Evolutionary conservation across 1,284 basidiomycete genomes (phyloP).

Genomic region (Moniliophthora roreri): DNA sequence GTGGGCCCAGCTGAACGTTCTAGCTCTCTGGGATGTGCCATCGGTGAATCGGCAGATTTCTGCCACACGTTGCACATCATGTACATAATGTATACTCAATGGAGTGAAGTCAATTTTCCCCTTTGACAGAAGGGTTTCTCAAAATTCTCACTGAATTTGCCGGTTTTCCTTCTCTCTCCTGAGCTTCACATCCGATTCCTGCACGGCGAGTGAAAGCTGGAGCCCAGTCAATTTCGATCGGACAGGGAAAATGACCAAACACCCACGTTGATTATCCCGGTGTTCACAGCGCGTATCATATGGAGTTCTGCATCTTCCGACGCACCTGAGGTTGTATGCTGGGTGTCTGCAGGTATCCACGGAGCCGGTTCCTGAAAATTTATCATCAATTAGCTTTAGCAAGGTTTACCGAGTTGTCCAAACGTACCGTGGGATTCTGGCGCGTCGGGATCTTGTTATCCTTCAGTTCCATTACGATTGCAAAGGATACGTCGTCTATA

Average conservation of each 20-base stretch:
- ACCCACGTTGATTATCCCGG: conserved; percentile 81
- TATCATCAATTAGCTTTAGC: neutral
- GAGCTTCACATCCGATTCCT: conserved; percentile 74
- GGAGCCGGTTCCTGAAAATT: conserved; percentile 57
- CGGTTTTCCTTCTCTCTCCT: conserved; percentile 26
- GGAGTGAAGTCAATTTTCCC: no score
- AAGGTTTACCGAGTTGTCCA: neutral
- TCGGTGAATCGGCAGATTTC: no score
- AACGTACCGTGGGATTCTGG: conserved; percentile 46
- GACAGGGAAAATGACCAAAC: neutral
- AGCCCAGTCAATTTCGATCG: conserved; percentile 10
- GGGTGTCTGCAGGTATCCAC: conserved; percentile 70
- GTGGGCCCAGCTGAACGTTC: neutral
- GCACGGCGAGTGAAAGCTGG: conserved; percentile 74
- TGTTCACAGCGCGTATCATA: conserved; percentile 78
- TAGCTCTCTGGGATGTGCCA: conserved; percentile 1
- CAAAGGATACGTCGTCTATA: conserved; percentile 79
- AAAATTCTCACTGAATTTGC: no score
- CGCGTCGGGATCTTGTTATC: conserved; percentile 65
- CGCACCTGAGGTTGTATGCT: conserved; percentile 63
- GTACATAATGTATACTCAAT: no score
- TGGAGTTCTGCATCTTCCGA: conserved; percentile 62
- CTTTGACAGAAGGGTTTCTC: no score
- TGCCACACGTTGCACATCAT: no score
- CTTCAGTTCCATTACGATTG: conserved; percentile 79